A percentile compares a stretch with the other conserved stretches of the same genome.
phyloP scores from a whole-genome alignment of 176 grass and related monocot genomes.

The Carex pumila region DNA sequence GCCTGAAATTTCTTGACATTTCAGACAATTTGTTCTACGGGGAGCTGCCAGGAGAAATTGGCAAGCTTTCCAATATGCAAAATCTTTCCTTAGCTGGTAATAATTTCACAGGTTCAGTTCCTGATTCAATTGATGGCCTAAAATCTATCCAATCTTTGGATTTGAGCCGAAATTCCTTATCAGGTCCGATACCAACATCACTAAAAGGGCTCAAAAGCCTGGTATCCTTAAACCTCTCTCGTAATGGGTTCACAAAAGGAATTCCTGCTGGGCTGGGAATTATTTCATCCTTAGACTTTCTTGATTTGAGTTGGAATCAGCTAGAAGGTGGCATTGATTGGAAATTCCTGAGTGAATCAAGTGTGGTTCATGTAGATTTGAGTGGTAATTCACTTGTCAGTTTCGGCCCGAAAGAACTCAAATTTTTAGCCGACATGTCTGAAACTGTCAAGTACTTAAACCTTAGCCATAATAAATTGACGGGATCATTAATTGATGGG shows the following conservation, averaged over 20 bases:
- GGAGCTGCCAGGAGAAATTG: constrained; percentile 42
- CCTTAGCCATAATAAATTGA: constrained; percentile 76
- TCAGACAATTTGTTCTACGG: constrained; percentile 70
- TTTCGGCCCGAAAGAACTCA: constrained; percentile 69
- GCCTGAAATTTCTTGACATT: constrained; percentile 76
- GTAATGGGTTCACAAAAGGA: constrained; percentile 72
- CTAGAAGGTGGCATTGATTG: constrained; percentile 79
- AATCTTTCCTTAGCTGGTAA: constrained; percentile 78
- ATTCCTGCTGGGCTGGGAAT: constrained; percentile 58
- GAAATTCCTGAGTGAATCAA: constrained; percentile 88
- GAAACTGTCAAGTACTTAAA: constrained; percentile 81
- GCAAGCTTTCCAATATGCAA: constrained; percentile 63
- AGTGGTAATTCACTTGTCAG: constrained; percentile 75
- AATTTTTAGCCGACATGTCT: constrained; percentile 83
- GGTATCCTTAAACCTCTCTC: constrained; percentile 62
- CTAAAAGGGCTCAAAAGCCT: constrained; percentile 62
- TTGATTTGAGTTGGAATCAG: constrained; percentile 91
- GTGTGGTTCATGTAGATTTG: constrained; percentile 76
- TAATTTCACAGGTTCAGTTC: constrained; percentile 73
- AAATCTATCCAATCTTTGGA: constrained; percentile 71
- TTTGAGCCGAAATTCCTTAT: constrained; percentile 64
- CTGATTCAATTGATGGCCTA: constrained; percentile 54
- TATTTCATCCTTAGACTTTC: constrained; percentile 52
- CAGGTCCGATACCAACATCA: constrained; percentile 38
- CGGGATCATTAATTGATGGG: constrained; percentile 78